Base-by-base conservation (phyloP, 257 asterid genomes). In the Craterostigma plantagineum region DNA sequence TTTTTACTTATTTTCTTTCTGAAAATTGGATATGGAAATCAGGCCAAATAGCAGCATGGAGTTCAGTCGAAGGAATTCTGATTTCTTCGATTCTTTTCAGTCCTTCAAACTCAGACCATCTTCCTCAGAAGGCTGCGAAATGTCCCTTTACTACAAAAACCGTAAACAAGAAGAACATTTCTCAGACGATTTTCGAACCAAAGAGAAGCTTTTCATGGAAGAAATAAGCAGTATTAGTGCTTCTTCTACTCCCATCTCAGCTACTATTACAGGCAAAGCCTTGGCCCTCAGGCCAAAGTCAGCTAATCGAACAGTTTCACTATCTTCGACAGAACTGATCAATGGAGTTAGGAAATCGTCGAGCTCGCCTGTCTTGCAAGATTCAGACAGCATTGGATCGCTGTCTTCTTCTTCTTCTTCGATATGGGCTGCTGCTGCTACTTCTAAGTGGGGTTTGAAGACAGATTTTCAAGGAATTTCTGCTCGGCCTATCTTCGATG, bases 271-370 rank as follows among this genome's bases (percentile, higher is more conserved):
- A 3, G 75, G 81, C 42, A 77, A 75, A 59, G 70, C 79, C 51
- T 59, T 74, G 62, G 81, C 91, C 56, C 63, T 75, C 54, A 73
- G 94, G 65, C 75, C 94, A 51, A 81, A 77, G 54, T 59, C 82
- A 16, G 70, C 66, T 17, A 56, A 55, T 53, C 64, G 83, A 55
- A 56, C 56, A n/a, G 49, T 27, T 36, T 42, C 61, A 7, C 61
- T 68, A 9, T 48, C 46, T 60, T 62, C 78, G 15, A 14, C 38
- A 43, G 71, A 72, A 12, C 43, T 57, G 55, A 35, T 53, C 10
- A 53, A 48, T 33, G 75, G 74, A 46, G 82, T 76, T 5, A 60
- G 76, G 40, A 87, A 76, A 58, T 82, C 90, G 0, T 73, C 90
- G 7, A 82, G 95, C 43, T 52, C 85, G 7, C 62, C 97, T 16